Conservation (phyloP, 306 rosid species). For the Trichosanthes cucumerina region DNA sequence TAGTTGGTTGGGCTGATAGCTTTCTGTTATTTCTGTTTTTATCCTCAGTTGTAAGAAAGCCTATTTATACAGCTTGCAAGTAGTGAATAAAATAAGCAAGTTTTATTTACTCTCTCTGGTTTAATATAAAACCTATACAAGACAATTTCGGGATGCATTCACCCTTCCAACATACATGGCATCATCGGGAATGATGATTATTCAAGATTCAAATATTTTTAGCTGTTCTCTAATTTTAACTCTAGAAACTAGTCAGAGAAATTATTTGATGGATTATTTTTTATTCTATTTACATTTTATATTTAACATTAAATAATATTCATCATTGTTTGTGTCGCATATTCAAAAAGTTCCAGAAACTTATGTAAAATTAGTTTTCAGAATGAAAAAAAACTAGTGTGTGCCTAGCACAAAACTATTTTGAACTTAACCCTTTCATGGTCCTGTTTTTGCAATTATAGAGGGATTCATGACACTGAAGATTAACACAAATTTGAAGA, state of each 20-base stretch:
- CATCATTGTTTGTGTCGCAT: not conserved
- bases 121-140: not conserved
- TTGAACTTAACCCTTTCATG: not conserved
- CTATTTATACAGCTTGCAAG: too few species aligned
- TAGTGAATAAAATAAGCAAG: too few species aligned
- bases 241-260: not conserved
- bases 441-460: not conserved
- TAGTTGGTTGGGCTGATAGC: too few species aligned
- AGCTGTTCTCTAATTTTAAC: not conserved
- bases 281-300: not conserved
- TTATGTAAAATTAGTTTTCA: not conserved
- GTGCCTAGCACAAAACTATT: not conserved
- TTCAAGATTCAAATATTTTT: not conserved
- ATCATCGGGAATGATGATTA: not conserved
- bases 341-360: not conserved
- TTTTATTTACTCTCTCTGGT: too few species aligned
- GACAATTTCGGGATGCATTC: not conserved
- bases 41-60: too few species aligned
- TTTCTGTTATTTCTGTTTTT: too few species aligned
- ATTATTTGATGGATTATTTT: too few species aligned
- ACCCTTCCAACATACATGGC: not conserved
- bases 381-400: not conserved
- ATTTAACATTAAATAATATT: not conserved
- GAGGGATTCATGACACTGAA: not conserved
- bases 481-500: not conserved